These are phyloP conservation scores for Penicillium sp. DNA, from an alignment of 2,329 filamentous ascomycete genomes.

Conservation along the genomic window DNA sequence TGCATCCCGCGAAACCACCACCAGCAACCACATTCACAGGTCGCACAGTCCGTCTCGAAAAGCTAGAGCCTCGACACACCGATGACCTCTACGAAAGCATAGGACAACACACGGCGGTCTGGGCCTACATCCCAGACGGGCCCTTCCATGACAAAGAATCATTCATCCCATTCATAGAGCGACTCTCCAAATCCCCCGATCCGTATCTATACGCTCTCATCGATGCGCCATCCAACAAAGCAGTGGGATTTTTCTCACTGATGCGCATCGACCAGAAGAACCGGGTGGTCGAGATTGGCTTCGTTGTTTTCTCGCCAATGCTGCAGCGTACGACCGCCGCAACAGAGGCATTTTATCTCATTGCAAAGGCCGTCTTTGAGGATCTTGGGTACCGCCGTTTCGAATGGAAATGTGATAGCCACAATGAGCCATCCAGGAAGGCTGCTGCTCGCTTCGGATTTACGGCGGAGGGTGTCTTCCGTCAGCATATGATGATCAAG, in stretches of 20 bases:
- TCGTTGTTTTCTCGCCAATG: conserved; percentile 50
- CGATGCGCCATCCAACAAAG: conserved; percentile 17
- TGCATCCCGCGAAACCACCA: conserved; percentile 6
- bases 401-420: conserved; percentile 63
- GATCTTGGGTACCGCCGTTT: conserved; percentile 56
- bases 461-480: conserved; percentile 58
- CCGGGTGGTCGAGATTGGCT: conserved; percentile 58
- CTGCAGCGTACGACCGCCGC: conserved; percentile 56
- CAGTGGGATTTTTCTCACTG: conserved; percentile 23
- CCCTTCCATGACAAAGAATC: conserved; percentile 30
- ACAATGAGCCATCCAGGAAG: conserved; percentile 54
- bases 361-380: conserved; percentile 55
- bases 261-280: conserved; percentile 51
- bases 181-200: conserved; percentile 27
- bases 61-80: conserved; percentile 19
- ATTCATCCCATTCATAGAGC: conserved; percentile 28
- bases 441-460: conserved; percentile 61
- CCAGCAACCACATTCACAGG: conserved; percentile 9
- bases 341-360: conserved; percentile 59
- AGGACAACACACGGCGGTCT: conserved; percentile 28
- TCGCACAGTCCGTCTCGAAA: conserved; percentile 18
- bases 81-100: conserved; percentile 21
- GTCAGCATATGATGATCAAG: conserved; percentile 60
- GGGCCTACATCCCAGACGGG: conserved; percentile 37
- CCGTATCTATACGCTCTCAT: conserved; percentile 46